Evolutionary conservation across 139 green algal species (phyloP).

Genomic region (Haematococcus lacustris): DNA sequence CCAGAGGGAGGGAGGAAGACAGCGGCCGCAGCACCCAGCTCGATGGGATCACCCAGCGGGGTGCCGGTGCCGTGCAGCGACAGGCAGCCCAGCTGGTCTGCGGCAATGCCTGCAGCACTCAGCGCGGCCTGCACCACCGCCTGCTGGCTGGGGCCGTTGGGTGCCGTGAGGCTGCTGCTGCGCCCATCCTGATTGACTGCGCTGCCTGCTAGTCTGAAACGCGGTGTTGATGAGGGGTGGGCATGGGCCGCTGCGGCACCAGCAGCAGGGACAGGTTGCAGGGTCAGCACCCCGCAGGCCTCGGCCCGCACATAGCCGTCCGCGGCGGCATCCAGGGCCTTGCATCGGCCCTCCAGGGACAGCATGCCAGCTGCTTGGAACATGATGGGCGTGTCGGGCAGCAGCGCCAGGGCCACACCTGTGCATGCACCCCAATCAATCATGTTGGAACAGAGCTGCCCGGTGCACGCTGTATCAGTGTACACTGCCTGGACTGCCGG

Average conservation of each 20-base stretch:
- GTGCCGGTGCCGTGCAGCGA: slow-evolving; percentile 72
- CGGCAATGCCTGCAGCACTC: neutral
- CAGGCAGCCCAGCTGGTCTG: slow-evolving; percentile 21
- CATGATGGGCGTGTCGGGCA: slow-evolving; percentile 49
- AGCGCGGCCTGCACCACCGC: slow-evolving; percentile 53
- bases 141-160: slow-evolving; percentile 83
- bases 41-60: slow-evolving; percentile 45
- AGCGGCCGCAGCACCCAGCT: slow-evolving; percentile 38
- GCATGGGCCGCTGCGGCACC: no score
- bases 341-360: slow-evolving; percentile 71
- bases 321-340: slow-evolving; percentile 71
- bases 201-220: slow-evolving; percentile 16
- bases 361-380: slow-evolving; percentile 49
- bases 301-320: slow-evolving; percentile 77
- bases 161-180: slow-evolving; percentile 77
- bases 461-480: no score
- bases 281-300: slow-evolving; percentile 32
- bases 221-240: no score
- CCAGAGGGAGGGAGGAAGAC: no score
- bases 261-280: slow-evolving; percentile 1
- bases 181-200: slow-evolving; percentile 78
- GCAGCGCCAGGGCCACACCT: slow-evolving; percentile 72
- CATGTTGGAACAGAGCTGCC: no score
- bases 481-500: no score
- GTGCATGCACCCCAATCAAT: no score